These are phyloP conservation scores for Grosmannia serpens DNA, from an alignment of 2,329 filamentous ascomycete genomes.

Conservation along the genomic window DNA sequence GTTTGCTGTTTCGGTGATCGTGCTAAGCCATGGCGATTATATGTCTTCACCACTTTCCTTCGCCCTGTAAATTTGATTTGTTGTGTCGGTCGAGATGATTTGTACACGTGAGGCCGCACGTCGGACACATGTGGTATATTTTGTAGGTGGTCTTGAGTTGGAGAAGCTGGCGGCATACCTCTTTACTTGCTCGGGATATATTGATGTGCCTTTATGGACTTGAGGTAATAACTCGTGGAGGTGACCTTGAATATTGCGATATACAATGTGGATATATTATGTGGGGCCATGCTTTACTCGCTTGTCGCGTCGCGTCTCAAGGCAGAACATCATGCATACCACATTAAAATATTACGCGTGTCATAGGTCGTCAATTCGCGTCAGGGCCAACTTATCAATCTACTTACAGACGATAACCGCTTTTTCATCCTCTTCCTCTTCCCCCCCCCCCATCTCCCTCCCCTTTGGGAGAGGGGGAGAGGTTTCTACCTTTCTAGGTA, in stretches of 20 bases:
- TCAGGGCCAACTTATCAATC: too few species aligned
- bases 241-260: too few species aligned
- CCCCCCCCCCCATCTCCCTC: too few species aligned
- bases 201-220: not conserved
- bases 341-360: too few species aligned
- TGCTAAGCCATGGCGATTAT: slow-evolving; percentile 10
- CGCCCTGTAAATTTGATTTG: slow-evolving; percentile 21
- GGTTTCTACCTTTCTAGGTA: not conserved
- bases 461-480: too few species aligned
- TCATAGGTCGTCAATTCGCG: too few species aligned
- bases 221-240: too few species aligned
- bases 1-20: slow-evolving; percentile 19
- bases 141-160: not conserved
- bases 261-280: not conserved
- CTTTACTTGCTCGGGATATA: not conserved
- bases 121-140: not conserved
- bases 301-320: not conserved
- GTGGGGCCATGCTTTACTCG: not conserved
- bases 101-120: slow-evolving; percentile 12
- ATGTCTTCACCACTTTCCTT: slow-evolving; percentile 16
- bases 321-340: too few species aligned
- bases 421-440: too few species aligned
- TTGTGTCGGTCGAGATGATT: slow-evolving; percentile 14
- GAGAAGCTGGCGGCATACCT: not conserved
- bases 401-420: too few species aligned